Conservation (phyloP, 1,284 basidiomycete genomes). For the Serendipita sp. region DNA sequence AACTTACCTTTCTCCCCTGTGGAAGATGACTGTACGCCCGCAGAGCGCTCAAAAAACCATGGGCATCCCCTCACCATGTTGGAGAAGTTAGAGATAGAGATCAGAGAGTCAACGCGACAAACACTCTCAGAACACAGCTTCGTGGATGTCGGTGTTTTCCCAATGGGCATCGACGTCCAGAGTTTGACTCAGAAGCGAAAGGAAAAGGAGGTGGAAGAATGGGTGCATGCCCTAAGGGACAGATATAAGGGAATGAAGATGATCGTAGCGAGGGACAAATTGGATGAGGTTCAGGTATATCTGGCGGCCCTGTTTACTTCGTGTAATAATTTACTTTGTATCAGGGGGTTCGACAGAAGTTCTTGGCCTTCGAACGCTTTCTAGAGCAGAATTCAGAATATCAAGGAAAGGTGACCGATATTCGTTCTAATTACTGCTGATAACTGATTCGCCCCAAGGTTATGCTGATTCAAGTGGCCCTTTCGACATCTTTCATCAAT, state of each 20-base stretch:
- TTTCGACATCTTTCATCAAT: constrained; percentile 68
- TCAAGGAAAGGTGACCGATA: constrained; percentile 44
- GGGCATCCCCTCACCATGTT: not conserved
- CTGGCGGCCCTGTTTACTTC: not conserved
- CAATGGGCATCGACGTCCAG: constrained; percentile 78
- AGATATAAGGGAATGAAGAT: constrained; percentile 75
- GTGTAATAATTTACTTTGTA: not conserved
- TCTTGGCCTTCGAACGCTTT: constrained; percentile 74
- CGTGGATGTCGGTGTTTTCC: constrained; percentile 74
- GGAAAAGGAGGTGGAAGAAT: constrained; percentile 70
- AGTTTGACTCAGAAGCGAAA: constrained; percentile 51
- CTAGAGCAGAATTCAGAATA: constrained; percentile 65
- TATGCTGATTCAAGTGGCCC: constrained; percentile 74
- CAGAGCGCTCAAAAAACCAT: not conserved
- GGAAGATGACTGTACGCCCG: constrained; percentile 11
- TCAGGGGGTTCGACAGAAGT: constrained; percentile 66
- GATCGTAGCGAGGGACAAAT: constrained; percentile 76
- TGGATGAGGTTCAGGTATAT: constrained; percentile 64
- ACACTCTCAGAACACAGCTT: constrained; percentile 30
- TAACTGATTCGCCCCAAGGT: constrained; percentile 28
- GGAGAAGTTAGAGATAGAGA: not conserved
- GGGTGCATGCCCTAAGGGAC: constrained; percentile 62
- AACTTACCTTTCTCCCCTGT: no score
- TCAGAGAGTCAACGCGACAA: not conserved
- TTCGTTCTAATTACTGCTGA: not conserved